These are phyloP conservation scores for Mycosphaerelloides madeirae DNA, from an alignment of 2,329 filamentous ascomycete species.

Conservation along the genomic window DNA sequence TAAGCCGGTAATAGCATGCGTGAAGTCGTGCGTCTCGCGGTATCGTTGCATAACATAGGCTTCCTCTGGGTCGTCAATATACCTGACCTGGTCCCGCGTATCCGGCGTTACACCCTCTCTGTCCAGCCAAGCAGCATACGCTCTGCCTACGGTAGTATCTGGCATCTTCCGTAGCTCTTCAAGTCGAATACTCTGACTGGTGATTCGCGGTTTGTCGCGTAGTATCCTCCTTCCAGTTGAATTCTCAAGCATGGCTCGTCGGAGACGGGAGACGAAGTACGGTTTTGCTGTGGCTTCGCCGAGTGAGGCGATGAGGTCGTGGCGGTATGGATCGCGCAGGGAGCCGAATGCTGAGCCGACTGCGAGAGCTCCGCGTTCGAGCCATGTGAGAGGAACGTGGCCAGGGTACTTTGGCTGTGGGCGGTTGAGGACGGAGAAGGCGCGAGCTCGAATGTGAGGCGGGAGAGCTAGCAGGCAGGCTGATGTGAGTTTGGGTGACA, in stretches of 20 bases:
- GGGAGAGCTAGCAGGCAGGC: constrained; percentile 26
- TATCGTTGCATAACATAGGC: constrained; percentile 99
- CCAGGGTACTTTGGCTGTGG: constrained; percentile 84
- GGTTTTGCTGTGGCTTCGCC: constrained; percentile 92
- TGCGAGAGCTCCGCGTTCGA: constrained; percentile 70
- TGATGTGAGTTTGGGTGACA: constrained; percentile 1
- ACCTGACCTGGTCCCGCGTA: constrained; percentile 74
- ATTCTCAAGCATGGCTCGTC: constrained; percentile 80
- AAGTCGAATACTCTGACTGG: constrained; percentile 64
- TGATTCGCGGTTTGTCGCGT: constrained; percentile 82
- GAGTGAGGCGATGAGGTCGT: constrained; percentile 88
- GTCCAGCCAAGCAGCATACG: constrained; percentile 89
- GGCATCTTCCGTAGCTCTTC: constrained; percentile 67
- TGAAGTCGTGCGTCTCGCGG: constrained; percentile 95
- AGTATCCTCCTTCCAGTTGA: constrained; percentile 87
- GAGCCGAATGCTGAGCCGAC: constrained; percentile 57
- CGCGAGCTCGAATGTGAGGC: constrained; percentile 36
- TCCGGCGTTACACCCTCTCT: constrained; percentile 90
- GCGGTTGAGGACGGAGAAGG: constrained; percentile 79
- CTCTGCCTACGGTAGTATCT: constrained; percentile 67
- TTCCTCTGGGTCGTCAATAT: constrained; percentile 91
- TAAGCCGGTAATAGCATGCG: constrained; percentile 87
- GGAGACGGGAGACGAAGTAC: constrained; percentile 89
- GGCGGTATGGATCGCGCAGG: constrained; percentile 71
- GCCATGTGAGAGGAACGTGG: constrained; percentile 77